Percentiles rank a stretch among this genome's conserved stretches.
Evolutionary conservation across 1,284 basidiomycete genomes (phyloP).

Genomic region (Exobasidium rhododendri): DNA sequence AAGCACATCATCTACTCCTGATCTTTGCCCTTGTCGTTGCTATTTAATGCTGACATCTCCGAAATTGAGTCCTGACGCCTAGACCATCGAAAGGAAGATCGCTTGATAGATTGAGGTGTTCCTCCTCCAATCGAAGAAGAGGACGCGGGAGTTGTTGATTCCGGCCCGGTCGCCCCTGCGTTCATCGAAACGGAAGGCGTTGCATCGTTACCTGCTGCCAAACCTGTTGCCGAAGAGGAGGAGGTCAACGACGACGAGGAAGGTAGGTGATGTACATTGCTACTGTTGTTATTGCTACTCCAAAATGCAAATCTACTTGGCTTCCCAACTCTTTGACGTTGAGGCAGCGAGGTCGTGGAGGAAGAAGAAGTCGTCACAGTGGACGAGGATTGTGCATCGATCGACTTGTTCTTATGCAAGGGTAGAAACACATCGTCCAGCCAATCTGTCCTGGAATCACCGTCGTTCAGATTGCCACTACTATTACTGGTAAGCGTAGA

Average conservation of each 20-base stretch:
- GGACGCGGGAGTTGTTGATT: no score
- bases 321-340: background rate
- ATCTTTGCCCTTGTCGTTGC: no score
- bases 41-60: background rate
- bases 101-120: background rate
- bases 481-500: background rate
- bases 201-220: background rate
- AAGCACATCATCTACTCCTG: no score
- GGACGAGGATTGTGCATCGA: background rate
- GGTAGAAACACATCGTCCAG: constrained; percentile 11
- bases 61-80: background rate
- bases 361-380: no score
- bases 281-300: background rate
- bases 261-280: no score
- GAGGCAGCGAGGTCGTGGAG: background rate
- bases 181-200: background rate
- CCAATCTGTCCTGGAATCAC: constrained; percentile 3
- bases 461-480: background rate
- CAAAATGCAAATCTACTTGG: constrained; percentile 12
- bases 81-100: constrained; percentile 2
- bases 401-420: background rate
- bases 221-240: no score
- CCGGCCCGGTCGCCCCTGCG: background rate
- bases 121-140: no score
- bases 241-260: no score